phyloP scores from a whole-genome alignment of 2,329 filamentous ascomycete species.

The Penicillium sp. region DNA sequence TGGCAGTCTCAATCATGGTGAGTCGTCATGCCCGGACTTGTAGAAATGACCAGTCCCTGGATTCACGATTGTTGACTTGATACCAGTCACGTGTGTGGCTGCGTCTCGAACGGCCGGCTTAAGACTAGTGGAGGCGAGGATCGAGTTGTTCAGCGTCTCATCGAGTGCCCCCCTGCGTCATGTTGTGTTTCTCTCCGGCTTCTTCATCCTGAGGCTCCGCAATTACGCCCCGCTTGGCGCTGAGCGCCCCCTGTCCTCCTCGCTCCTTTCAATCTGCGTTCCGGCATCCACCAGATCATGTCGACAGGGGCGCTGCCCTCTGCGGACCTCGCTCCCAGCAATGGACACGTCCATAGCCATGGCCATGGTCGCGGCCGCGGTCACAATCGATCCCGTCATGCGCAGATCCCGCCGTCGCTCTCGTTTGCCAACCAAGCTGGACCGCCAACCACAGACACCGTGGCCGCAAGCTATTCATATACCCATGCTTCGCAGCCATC shows the following conservation, averaged over 20 bases:
- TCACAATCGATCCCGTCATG: conserved; percentile 33
- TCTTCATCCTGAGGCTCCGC: neutral
- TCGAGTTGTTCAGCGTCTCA: no score
- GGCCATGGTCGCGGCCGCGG: conserved; percentile 27
- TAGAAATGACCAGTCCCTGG: no score
- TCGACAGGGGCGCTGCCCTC: conserved; percentile 30
- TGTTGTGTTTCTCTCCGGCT: neutral
- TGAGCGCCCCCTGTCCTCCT: conserved; percentile 9
- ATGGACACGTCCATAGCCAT: conserved; percentile 25
- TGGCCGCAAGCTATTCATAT: conserved; percentile 19
- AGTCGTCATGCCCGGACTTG: neutral
- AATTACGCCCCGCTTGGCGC: conserved; percentile 10
- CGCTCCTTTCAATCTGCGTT: conserved; percentile 12
- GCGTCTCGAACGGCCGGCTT: no score
- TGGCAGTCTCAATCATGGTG: conserved; percentile 33
- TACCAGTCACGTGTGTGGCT: conserved; percentile 8
- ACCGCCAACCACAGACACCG: conserved; percentile 10
- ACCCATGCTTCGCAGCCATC: conserved; percentile 23
- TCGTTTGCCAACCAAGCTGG: conserved; percentile 20
- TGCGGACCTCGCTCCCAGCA: conserved; percentile 27
- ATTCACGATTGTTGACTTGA: no score
- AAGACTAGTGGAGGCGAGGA: no score
- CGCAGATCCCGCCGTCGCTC: conserved; percentile 25
- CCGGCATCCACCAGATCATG: conserved; percentile 24
- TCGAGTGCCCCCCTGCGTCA: neutral